These are phyloP conservation scores for Fraxinus platypoda DNA, from an alignment of 305 asterid species.

Conservation along the genomic window DNA sequence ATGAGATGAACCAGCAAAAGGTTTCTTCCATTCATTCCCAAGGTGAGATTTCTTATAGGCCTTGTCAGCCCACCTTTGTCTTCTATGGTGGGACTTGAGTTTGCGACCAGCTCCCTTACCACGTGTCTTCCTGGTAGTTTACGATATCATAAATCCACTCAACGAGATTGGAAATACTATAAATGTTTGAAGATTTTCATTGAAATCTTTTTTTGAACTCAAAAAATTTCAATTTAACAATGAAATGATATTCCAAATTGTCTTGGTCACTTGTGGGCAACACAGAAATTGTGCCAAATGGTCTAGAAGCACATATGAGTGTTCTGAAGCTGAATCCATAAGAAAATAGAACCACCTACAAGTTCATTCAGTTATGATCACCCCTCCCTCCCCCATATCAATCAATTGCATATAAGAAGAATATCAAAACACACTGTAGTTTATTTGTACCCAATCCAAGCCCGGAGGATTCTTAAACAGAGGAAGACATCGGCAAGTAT, in stretches of 20 bases:
- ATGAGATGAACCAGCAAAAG: conserved; percentile 76
- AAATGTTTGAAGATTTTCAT: neutral
- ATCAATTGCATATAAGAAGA: neutral
- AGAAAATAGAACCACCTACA: neutral
- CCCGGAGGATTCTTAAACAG: neutral
- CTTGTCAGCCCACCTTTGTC: conserved; percentile 64
- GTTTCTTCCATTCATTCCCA: conserved; percentile 78
- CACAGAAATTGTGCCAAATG: too few relatives aligned
- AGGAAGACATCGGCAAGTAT: neutral
- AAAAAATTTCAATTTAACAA: too few relatives aligned
- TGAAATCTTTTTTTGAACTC: too few relatives aligned
- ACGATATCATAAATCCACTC: neutral
- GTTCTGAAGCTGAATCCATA: neutral
- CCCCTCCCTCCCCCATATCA: neutral
- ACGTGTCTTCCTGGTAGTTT: conserved; percentile 48
- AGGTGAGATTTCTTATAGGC: conserved; percentile 61
- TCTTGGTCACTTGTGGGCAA: too few relatives aligned
- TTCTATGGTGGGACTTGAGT: conserved; percentile 55
- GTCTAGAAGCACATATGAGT: neutral
- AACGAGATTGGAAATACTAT: neutral
- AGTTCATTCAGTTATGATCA: neutral
- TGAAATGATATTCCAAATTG: too few relatives aligned
- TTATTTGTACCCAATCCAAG: neutral
- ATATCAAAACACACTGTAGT: neutral
- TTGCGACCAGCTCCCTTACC: conserved; percentile 79